Conservation (phyloP, 176 grass and related monocot genomes). For the Juncus inflexus region DNA sequence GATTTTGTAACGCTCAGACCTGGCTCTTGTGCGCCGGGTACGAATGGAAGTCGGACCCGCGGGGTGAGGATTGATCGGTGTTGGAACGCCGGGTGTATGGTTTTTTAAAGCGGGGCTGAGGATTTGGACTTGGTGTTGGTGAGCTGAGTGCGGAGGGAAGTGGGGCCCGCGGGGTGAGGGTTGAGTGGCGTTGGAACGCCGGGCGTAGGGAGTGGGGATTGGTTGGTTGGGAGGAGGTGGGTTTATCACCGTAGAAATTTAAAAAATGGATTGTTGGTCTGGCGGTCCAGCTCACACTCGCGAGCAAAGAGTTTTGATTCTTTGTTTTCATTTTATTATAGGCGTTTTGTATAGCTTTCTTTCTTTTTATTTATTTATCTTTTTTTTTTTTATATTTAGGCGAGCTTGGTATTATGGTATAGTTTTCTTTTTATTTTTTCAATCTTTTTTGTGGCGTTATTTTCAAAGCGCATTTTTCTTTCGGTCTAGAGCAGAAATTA, state of each 20-base stretch:
- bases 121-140: too few relatives aligned
- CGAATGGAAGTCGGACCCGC: too few relatives aligned
- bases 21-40: background rate
- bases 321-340: background rate
- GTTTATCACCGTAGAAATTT: constrained; percentile 26
- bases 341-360: background rate
- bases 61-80: too few relatives aligned
- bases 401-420: background rate
- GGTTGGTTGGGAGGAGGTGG: constrained; percentile 15
- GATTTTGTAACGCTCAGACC: constrained; percentile 17
- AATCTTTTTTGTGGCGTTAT: background rate
- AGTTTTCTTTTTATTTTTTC: background rate
- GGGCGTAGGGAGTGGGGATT: background rate
- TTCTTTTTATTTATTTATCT: background rate
- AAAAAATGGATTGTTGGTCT: constrained; percentile 17
- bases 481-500: background rate
- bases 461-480: background rate
- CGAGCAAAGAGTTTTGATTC: background rate
- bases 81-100: too few relatives aligned
- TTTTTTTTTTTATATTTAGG: background rate
- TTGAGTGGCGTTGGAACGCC: background rate
- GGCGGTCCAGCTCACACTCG: constrained; percentile 27
- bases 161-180: background rate
- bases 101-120: too few relatives aligned
- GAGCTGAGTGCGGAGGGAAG: too few relatives aligned